Percentiles rank a stretch among this genome's conserved stretches.
Conservation (phyloP, 176 grass and related monocot genomes). For the Echinochloa phyllopogon region DNA sequence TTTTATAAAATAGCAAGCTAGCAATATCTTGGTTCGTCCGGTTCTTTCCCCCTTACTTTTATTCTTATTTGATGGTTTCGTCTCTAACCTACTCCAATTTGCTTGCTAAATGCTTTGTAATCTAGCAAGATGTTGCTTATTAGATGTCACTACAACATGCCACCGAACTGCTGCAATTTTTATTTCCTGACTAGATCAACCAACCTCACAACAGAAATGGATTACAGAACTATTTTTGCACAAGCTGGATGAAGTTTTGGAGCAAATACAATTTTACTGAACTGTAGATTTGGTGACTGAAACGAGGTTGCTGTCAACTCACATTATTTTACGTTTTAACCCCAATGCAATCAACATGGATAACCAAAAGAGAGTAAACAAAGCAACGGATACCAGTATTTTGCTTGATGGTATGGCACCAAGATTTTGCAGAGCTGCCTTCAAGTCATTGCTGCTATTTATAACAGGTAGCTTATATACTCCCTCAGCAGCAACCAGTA, state of each 20-base stretch:
- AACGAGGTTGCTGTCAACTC: background rate
- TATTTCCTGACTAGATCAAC: constrained; percentile 1
- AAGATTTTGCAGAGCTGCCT: constrained; percentile 79
- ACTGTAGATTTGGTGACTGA: background rate
- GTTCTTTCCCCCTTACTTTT: background rate
- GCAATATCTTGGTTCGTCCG: background rate
- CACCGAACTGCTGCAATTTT: background rate
- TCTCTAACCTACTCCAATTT: background rate
- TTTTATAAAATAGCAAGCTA: background rate
- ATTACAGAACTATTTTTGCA: background rate
- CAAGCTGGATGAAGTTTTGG: background rate
- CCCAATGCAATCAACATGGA: background rate
- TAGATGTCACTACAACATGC: background rate
- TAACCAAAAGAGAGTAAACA: constrained; percentile 15
- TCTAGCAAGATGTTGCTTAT: constrained; percentile 1
- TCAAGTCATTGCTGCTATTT: constrained; percentile 84
- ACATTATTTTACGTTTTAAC: background rate
- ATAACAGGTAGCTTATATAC: constrained; percentile 85
- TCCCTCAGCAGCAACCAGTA: constrained; percentile 89
- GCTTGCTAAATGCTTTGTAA: background rate
- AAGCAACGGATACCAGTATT: constrained; percentile 65
- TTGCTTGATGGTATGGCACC: constrained; percentile 86
- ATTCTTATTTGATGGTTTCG: background rate
- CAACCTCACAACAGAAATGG: background rate
- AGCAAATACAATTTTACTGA: background rate